A percentile compares a stretch with the other conserved stretches of the same genome.
Conservation (phyloP, 257 asterid genomes). For the Capsicum pubescens region DNA sequence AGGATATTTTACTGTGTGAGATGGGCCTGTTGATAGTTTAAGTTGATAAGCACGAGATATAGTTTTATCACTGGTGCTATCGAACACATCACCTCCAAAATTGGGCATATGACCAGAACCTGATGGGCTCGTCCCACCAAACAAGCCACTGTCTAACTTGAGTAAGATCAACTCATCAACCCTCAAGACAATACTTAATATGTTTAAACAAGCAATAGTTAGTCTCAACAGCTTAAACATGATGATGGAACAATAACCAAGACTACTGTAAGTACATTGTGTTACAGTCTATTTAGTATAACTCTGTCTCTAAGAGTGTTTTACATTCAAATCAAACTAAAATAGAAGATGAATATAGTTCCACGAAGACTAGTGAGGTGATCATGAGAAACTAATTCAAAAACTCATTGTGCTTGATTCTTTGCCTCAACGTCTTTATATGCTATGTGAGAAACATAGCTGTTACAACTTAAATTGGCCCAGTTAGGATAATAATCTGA, state of each 20-base stretch:
- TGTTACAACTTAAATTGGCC: neutral
- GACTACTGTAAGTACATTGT: neutral
- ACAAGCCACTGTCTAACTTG: neutral
- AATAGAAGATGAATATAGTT: neutral
- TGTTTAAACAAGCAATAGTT: neutral
- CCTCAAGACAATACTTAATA: slow-evolving; percentile 15
- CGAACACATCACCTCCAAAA: neutral
- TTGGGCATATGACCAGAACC: neutral
- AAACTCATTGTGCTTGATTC: neutral
- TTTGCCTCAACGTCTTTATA: neutral
- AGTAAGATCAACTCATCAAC: neutral
- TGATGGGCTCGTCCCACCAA: neutral
- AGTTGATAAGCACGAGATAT: neutral
- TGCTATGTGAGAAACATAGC: neutral
- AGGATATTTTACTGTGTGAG: neutral
- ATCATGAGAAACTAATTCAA: neutral
- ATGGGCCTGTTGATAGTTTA: slow-evolving; percentile 14
- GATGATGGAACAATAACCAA: neutral
- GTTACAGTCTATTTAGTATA: neutral
- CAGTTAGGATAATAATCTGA: neutral
- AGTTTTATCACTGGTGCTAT: neutral
- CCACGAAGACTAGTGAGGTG: neutral
- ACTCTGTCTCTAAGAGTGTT: neutral
- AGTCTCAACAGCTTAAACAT: slow-evolving; percentile 14
- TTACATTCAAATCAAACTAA: slow-evolving; percentile 16